A percentile compares a stretch with the other conserved stretches of the same genome.
phyloP scores from a whole-genome alignment of 2,329 filamentous ascomycete genomes.

The Ascochyta koolunga region DNA sequence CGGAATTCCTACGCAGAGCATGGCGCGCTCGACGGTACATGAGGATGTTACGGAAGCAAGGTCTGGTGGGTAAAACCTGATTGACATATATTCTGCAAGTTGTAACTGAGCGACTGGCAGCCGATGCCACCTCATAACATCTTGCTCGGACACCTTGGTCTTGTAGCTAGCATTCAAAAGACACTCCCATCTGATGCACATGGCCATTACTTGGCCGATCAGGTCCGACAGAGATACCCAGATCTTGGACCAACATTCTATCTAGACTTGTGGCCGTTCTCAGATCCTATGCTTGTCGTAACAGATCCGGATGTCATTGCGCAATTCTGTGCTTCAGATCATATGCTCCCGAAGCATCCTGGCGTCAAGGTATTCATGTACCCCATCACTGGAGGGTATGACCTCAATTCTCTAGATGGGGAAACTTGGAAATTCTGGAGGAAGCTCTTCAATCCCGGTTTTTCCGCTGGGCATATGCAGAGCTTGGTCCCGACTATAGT shows the following conservation, averaged over 20 bases:
- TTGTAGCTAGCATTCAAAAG: neutral
- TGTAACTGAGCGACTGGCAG: neutral
- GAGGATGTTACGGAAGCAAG: neutral
- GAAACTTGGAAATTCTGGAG: constrained; percentile 39
- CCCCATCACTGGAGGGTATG: constrained; percentile 5
- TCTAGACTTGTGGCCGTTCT: constrained; percentile 13
- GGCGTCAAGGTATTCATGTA: constrained; percentile 13
- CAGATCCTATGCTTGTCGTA: constrained; percentile 10
- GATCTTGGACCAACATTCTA: constrained; percentile 14
- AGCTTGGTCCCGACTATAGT: constrained; percentile 32
- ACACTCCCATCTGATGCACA: constrained; percentile 9
- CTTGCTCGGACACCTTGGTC: constrained; percentile 9
- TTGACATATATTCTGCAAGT: neutral
- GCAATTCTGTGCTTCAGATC: constrained; percentile 8
- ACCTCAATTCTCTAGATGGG: constrained; percentile 2
- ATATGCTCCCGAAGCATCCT: constrained; percentile 12
- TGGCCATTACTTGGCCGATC: constrained; percentile 10
- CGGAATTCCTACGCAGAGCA: neutral
- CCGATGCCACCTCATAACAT: constrained; percentile 16
- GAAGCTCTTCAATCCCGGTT: constrained; percentile 25
- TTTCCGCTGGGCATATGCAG: constrained; percentile 53
- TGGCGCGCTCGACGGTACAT: neutral
- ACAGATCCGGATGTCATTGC: constrained; percentile 9
- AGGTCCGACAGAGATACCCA: constrained; percentile 6
- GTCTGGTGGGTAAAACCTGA: neutral